A percentile compares a stretch with the other conserved stretches of the same genome.
Evolutionary conservation across 495 filamentous ascomycete genomes (phyloP).

Genomic region (Penicillium dipodomyicola): DNA sequence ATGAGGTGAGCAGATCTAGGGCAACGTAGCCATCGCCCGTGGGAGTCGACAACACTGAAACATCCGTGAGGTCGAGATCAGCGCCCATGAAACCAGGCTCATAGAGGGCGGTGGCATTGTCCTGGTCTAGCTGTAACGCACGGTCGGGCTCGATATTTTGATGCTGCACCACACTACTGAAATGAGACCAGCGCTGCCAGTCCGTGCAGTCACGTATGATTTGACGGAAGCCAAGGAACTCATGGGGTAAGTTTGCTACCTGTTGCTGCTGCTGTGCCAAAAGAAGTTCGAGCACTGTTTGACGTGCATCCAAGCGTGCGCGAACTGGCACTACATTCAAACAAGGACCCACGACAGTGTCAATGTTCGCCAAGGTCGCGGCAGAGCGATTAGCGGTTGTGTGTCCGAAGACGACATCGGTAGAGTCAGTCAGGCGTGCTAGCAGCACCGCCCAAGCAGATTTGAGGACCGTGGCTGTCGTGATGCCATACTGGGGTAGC

Average conservation of each 20-base stretch:
- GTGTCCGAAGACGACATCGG: conserved; percentile 48
- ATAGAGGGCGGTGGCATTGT: conserved; percentile 1
- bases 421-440: conserved; percentile 36
- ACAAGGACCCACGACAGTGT: conserved; percentile 42
- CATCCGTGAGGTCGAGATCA: conserved; percentile 7
- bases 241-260: conserved; percentile 41
- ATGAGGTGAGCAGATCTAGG: conserved; percentile 5
- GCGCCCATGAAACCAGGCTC: conserved; percentile 5
- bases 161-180: conserved; percentile 35
- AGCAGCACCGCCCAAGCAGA: conserved; percentile 48
- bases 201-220: conserved; percentile 50
- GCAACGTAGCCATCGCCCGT: conserved; percentile 1
- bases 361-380: conserved; percentile 32
- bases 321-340: conserved; percentile 50
- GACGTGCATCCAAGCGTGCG: conserved; percentile 32
- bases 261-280: conserved; percentile 48
- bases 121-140: not conserved
- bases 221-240: conserved; percentile 47
- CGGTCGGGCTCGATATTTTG: conserved; percentile 25
- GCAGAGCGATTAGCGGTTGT: conserved; percentile 32
- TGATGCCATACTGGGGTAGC: conserved; percentile 21
- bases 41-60: conserved; percentile 7
- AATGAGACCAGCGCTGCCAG: conserved; percentile 43
- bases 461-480: conserved; percentile 34
- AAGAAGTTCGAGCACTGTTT: conserved; percentile 45